Conservation (phyloP, 805 yeast genomes). For the Yamadazyma sp. region DNA sequence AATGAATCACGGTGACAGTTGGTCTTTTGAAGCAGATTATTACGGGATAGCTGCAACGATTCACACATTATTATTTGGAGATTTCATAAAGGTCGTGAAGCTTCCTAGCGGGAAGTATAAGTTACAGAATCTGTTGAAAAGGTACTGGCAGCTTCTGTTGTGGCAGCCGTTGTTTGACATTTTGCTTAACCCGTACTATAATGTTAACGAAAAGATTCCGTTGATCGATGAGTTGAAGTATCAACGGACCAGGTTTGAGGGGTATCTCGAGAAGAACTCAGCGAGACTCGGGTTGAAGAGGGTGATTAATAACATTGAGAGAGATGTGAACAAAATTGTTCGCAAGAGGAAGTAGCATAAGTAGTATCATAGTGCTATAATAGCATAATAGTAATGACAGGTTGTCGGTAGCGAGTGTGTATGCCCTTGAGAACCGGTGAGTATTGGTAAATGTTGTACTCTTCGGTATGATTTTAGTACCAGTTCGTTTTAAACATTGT, state of each 20-base stretch:
- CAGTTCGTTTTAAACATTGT: too few species aligned
- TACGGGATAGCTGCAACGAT: conserved; percentile 76
- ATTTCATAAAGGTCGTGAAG: conserved; percentile 48
- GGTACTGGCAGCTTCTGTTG: conserved; percentile 72
- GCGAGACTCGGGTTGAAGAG: conserved; percentile 12
- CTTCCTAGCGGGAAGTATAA: conserved; percentile 25
- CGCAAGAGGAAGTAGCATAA: conserved; percentile 6
- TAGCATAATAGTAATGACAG: too few species aligned
- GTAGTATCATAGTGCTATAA: conserved; percentile 1
- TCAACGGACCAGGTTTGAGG: conserved; percentile 40
- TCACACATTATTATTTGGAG: conserved; percentile 73
- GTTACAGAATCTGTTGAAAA: conserved; percentile 51
- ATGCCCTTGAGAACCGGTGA: too few species aligned
- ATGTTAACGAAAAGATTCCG: conserved; percentile 35
- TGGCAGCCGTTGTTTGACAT: conserved; percentile 69
- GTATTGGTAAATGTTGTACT: too few species aligned
- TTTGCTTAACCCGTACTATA: conserved; percentile 56
- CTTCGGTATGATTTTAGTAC: too few species aligned
- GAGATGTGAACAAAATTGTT: conserved; percentile 9
- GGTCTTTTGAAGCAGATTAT: conserved; percentile 83
- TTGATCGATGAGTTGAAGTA: conserved; percentile 33
- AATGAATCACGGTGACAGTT: conserved; percentile 56
- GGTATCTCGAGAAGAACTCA: conserved; percentile 32
- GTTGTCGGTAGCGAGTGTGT: too few species aligned
- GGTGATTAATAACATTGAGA: conserved; percentile 12